Percentiles rank a stretch among this genome's conserved stretches.
These are phyloP conservation scores for Leishmania tropica DNA, from an alignment of 208 protist species.

Conservation along the genomic window DNA sequence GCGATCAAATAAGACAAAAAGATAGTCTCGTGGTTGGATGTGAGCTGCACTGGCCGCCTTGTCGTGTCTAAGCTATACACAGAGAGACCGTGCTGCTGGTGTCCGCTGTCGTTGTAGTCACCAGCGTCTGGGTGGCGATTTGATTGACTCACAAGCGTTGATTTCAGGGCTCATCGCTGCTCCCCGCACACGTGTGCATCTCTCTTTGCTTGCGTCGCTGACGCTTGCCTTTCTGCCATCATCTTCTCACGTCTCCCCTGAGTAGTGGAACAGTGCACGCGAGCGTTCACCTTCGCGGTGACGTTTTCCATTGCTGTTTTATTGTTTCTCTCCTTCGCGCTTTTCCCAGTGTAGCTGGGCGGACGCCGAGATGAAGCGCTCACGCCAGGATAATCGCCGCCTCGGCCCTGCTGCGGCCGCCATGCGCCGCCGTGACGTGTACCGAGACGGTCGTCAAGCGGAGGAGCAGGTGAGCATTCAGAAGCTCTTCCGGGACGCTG, in stretches of 20 bases:
- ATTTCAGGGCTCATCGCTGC: background rate
- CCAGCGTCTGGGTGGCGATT: background rate
- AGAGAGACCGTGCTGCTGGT: background rate
- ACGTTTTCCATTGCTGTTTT: background rate
- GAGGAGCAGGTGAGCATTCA: slow-evolving; percentile 96
- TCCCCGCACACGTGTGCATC: background rate
- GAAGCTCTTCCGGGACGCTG: slow-evolving; percentile 97
- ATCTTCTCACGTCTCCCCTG: background rate
- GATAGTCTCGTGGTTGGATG: background rate
- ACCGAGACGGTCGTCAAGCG: slow-evolving; percentile 72
- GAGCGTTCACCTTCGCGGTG: background rate
- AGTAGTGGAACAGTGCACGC: background rate
- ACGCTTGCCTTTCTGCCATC: background rate
- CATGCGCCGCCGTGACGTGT: slow-evolving; percentile 63
- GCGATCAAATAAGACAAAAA: background rate
- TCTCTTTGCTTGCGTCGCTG: background rate
- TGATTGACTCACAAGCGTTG: background rate
- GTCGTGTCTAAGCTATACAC: background rate
- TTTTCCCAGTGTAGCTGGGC: background rate
- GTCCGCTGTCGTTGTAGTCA: background rate
- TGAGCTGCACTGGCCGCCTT: background rate
- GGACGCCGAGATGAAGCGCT: slow-evolving; percentile 56
- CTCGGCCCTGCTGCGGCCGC: slow-evolving; percentile 81
- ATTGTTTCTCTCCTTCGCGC: background rate
- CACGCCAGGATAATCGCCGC: slow-evolving; percentile 36